Evolutionary conservation across 257 asterid genomes (phyloP).

Genomic region (Solanum tarijense): DNA sequence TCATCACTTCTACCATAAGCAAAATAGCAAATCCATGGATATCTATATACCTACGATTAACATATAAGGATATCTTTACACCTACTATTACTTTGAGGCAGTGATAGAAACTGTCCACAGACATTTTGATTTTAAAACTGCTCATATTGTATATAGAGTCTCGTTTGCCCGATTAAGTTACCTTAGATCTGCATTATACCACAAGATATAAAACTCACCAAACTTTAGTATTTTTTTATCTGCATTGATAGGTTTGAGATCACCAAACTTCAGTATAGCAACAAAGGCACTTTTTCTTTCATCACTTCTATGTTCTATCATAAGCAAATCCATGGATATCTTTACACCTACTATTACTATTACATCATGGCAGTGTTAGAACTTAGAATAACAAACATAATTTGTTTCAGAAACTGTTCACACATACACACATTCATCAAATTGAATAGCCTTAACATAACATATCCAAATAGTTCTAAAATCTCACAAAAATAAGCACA

Average conservation of each 20-base stretch:
- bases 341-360: background rate
- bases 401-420: background rate
- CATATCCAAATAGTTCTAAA: background rate
- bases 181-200: background rate
- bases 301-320: background rate
- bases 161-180: background rate
- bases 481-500: background rate
- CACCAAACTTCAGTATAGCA: background rate
- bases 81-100: background rate
- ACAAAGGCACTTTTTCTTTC: background rate
- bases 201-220: background rate
- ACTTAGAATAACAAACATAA: background rate
- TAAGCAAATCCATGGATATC: background rate
- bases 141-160: background rate
- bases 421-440: background rate
- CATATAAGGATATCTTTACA: background rate
- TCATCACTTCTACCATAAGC: background rate
- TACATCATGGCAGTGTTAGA: background rate
- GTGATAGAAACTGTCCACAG: background rate
- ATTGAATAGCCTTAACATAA: background rate
- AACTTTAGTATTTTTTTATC: background rate
- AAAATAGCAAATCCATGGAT: background rate
- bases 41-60: background rate
- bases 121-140: background rate
- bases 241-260: background rate